Evolutionary conservation across 495 filamentous ascomycete genomes (phyloP).

Genomic region (Recurvomyces mirabilis): DNA sequence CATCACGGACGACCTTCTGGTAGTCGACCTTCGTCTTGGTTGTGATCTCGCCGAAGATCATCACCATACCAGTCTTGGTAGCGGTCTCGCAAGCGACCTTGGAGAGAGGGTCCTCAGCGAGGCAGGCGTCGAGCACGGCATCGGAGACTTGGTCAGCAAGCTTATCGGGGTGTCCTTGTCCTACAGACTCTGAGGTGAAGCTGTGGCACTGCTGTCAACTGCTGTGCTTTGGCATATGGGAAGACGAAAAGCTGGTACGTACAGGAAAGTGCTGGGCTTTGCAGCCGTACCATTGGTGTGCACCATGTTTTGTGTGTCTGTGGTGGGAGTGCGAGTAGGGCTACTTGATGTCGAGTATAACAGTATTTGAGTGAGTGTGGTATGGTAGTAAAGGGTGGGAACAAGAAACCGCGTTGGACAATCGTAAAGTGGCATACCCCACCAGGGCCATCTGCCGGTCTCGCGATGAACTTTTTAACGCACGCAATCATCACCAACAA

Average conservation of each 20-base stretch:
- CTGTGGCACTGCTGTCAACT: constrained; percentile 37
- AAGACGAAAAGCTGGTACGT: constrained; percentile 21
- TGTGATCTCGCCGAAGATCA: constrained; percentile 99
- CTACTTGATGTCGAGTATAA: background rate
- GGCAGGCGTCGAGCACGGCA: constrained; percentile 95
- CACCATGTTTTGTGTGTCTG: constrained; percentile 44
- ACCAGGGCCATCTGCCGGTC: no score
- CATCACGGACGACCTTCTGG: constrained; percentile 88
- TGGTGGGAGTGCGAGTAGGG: background rate
- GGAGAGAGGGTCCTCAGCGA: constrained; percentile 85
- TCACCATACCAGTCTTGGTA: constrained; percentile 98
- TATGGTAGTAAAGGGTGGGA: no score
- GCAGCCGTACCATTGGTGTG: constrained; percentile 38
- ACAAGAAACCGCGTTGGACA: no score
- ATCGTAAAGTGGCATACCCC: no score
- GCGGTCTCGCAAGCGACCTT: constrained; percentile 99
- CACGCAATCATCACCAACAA: no score
- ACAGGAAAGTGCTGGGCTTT: constrained; percentile 35
- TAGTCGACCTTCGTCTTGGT: constrained; percentile 92
- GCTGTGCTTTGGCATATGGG: constrained; percentile 41
- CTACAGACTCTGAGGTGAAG: constrained; percentile 98
- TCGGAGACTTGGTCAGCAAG: constrained; percentile 84
- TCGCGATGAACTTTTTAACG: no score
- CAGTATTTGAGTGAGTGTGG: background rate
- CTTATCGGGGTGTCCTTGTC: constrained; percentile 53